Evolutionary conservation across 352 stramenopile genomes (phyloP), one percentile per base, ranked within the genome.

Genomic region (Phytophthora megakarya): DNA sequence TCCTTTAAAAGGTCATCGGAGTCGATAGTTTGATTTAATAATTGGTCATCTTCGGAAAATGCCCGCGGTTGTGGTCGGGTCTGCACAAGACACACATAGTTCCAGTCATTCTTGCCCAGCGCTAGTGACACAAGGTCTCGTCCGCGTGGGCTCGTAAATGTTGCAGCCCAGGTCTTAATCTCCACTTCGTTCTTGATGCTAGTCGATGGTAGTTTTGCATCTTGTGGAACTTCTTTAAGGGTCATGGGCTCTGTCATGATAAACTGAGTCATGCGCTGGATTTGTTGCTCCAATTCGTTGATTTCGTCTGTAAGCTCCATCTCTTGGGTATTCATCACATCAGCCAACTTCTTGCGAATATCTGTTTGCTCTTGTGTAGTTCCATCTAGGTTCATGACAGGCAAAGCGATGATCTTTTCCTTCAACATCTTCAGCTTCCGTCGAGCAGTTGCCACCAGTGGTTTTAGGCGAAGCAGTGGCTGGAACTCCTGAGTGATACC

Each of bases 31-130:
- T 80, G 60, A 47, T 77, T 73, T n/a, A 76, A 60, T 6, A 83
- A 46, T 37, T 91, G 61, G 16, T 87, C 76, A n/a, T 84, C 82
- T 40, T 90, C 76, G 1, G 84, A 58, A 28, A 86, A 89, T 16
- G 78, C 80, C 21, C 58, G 66, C 0, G 82, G 80, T 45, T 76
- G 32, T 1, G 82, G 82, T 9, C 80, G 72, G 12, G 80, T 89
- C 42, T 82, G 71, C 30, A 87, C 72, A 0, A 90, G 64, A 28
- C 81, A 84, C 4, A 90, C 59, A 26, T 85, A 85, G 21, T 79
- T 87, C 81, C 81, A 90, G 65, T 90, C 78, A 37, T 49, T 66
- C 55, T 90, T 90, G 5, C 58, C 57, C n/a, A 92, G 68, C 3
- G 80, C 82, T 3, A 89, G 50, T 0, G 72, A 72, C 7, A 56